Base-by-base conservation (phyloP, 2,329 filamentous ascomycete genomes). In the Coniochaeta ligniaria region DNA sequence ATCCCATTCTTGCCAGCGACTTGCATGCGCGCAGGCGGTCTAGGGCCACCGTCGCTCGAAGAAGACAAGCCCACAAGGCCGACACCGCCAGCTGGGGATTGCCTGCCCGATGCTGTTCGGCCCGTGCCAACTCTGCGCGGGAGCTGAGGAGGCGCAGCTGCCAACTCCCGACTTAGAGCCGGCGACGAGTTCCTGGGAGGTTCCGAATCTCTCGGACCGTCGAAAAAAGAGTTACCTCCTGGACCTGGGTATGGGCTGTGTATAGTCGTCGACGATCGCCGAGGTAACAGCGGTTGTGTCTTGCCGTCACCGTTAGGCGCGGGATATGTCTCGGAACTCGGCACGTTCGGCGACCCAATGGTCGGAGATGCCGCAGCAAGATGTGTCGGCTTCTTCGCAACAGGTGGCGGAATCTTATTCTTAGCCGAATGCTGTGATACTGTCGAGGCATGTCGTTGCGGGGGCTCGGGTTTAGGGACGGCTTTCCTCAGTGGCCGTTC, bases 371-470 rank as follows among this genome's bases (percentile, higher is more conserved):
- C 66, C 12, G 72, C 72, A 17, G 74, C 66, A 5, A 86, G 76
- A 64, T 85, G 82, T 2, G 81, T 77, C 1, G 87, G 87, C 66
- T 90, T 90, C 70, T 78, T 83, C 24, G 86, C 87, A 57, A 89
- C 77, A 1, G 81, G 82, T 6, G 83, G 84, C n/a, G 81, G 73
- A 11, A 73, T 68, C 63, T 80, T 81, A 16, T 73, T 67, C 63
- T 79, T 80, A 11, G 70, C 66, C 28, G 69, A 66, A 35, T 72
- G 72, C 43, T 72, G 71, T 1, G 78, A 76, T 3, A 72, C 68
- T 20, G 70, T 66, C 3, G 75, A 74, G 11, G 69, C 68, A 20
- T 73, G 73, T 20, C 72, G 73, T 28, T 63, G 64, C 20, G 64
- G 68, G 60, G 36, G 61, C 8, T 71, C 64, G 41, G 70, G 67